Base-by-base conservation (phyloP, 75 land plant species). In the Chamaecyparis obtusa region DNA sequence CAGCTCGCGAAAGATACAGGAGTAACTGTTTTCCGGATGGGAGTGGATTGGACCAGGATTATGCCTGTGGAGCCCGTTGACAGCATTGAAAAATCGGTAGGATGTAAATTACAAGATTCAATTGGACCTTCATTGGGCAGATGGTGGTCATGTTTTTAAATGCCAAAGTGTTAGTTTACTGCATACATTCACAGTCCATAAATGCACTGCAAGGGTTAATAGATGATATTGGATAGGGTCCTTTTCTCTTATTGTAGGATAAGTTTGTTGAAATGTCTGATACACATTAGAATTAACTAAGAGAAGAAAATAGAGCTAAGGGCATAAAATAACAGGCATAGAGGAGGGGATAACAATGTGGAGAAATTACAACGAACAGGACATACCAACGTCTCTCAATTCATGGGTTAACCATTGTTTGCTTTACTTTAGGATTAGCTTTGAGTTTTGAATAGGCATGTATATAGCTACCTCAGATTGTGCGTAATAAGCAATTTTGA, bases 1-100 rank as follows among this genome's bases (percentile, higher is more conserved):
- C 91, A 91, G 89, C 91, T 98, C n/a, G 99, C 99, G 13, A 95
- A 95, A 87, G 93, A 91, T 49, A 92, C 99, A 83, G 95, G 98
- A 46, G 74, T 94, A 11, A 89, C 89, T 85, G 96, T 98, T 41
- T 98, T 94, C 86, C 93, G 99, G 0, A 95, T 98, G 99, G 99
- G 99, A 83, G 90, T 98, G 78, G 99, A 98, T 89, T 98, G 99
- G 99, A 90, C 96, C 21, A 90, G 99, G 51, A 92, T 98, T 41
- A 94, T 98, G 96, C 99, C 96, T 0, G 41, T 87, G 54, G 99
- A 98, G 85, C 99, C 99, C 32, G 43, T 88, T 48, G 75, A 93
- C 86, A 95, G 93, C n/a, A 39, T 92, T 48, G 88, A 93, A 44
- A 88, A 89, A 64, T 84, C 89, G 77, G 99, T 98, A 90, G 85